phyloP scores from a whole-genome alignment of 2,329 filamentous ascomycete species.

The Chaetomium strumarium region DNA sequence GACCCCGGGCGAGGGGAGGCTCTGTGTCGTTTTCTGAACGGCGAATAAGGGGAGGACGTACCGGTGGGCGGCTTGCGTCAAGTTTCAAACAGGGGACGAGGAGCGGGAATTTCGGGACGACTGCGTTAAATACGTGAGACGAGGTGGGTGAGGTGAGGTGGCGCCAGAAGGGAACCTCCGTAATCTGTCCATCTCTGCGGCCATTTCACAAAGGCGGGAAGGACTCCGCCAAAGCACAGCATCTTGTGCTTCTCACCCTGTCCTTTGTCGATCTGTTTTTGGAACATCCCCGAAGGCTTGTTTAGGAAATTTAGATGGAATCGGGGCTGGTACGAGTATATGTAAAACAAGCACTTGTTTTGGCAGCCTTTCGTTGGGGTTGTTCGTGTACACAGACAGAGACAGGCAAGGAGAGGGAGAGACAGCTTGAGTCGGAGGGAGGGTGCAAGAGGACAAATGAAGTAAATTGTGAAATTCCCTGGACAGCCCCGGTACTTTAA shows the following conservation, averaged over 20 bases:
- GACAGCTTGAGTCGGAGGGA: background rate
- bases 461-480: background rate
- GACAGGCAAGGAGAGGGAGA: background rate
- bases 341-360: slow-evolving; percentile 2
- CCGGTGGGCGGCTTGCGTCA: background rate
- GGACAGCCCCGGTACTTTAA: background rate
- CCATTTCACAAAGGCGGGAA: background rate
- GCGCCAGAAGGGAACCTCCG: background rate
- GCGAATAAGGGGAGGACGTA: background rate
- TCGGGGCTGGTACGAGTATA: background rate
- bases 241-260: background rate
- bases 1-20: slow-evolving; percentile 2
- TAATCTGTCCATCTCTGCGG: background rate
- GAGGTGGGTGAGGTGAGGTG: background rate
- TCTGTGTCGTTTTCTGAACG: background rate
- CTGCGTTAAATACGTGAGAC: background rate
- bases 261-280: slow-evolving; percentile 2
- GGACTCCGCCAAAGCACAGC: slow-evolving; percentile 1
- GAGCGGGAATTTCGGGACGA: background rate
- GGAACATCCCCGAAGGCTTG: background rate
- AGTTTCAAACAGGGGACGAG: background rate
- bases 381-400: slow-evolving; percentile 11
- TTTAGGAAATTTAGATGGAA: slow-evolving; percentile 4
- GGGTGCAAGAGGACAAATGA: background rate
- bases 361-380: background rate